Conservation (phyloP, 2,329 filamentous ascomycete genomes). For the Calycina herbarum region DNA sequence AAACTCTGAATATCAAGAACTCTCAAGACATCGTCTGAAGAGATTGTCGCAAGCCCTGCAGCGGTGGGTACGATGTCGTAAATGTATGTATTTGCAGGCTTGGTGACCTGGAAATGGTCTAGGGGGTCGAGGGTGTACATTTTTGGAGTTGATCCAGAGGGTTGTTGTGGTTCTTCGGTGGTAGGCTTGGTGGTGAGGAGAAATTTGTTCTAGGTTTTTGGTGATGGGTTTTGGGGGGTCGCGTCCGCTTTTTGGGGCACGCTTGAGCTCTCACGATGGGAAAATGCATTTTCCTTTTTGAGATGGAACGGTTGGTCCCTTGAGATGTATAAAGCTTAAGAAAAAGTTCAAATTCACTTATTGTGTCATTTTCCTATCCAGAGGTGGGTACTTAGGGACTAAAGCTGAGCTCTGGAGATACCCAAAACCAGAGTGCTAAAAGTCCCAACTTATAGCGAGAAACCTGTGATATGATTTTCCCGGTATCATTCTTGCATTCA, state of each 20-base stretch:
- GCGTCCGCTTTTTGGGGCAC: not conserved
- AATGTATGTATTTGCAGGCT: slow-evolving; percentile 42
- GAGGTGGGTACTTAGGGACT: too few species aligned
- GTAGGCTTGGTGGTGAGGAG: not conserved
- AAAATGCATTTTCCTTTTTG: not conserved
- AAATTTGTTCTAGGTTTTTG: not conserved
- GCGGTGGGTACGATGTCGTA: slow-evolving; percentile 42
- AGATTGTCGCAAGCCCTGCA: slow-evolving; percentile 47
- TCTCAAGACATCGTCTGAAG: slow-evolving; percentile 69
- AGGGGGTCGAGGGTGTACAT: slow-evolving; percentile 36
- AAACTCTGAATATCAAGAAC: slow-evolving; percentile 63
- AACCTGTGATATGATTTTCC: too few species aligned
- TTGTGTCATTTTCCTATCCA: too few species aligned
- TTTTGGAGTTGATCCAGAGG: slow-evolving; percentile 18
- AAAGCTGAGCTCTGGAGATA: too few species aligned
- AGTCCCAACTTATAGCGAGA: too few species aligned
- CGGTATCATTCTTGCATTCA: too few species aligned
- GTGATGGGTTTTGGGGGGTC: not conserved
- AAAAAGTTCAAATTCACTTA: not conserved
- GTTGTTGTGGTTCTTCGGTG: slow-evolving; percentile 5
- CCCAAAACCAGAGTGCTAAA: too few species aligned
- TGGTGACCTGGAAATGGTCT: slow-evolving; percentile 31
- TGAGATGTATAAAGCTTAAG: not conserved
- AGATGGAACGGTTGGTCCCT: not conserved
- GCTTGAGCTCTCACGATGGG: not conserved